phyloP scores from a whole-genome alignment of 345 rosid species.

The Corchorus olitorius region DNA sequence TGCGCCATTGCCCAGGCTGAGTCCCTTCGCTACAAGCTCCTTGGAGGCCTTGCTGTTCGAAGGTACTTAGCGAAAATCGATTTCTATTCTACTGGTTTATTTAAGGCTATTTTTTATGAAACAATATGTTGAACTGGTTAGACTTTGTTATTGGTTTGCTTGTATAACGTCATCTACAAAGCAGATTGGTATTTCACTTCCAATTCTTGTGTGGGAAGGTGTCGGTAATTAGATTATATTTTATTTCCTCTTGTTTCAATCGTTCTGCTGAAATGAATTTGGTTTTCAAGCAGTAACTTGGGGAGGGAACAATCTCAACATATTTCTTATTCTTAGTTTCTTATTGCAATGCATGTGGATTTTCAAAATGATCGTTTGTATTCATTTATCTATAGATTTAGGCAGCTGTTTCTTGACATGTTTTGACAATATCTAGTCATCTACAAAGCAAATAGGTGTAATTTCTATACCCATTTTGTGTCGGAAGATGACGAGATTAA shows the following conservation, averaged over 20 bases:
- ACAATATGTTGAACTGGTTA: not conserved
- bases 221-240: conserved; percentile 21
- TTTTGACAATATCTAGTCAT: conserved; percentile 22
- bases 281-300: conserved; percentile 24
- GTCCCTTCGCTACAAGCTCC: conserved; percentile 91
- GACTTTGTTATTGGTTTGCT: not conserved
- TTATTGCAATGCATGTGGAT: no score
- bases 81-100: no score
- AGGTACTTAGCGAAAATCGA: conserved; percentile 40
- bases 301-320: conserved; percentile 19
- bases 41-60: conserved; percentile 94
- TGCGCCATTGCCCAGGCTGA: no score
- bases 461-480: conserved; percentile 23
- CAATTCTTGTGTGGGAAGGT: conserved; percentile 54
- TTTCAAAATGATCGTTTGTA: not conserved
- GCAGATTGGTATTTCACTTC: conserved; percentile 37
- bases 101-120: not conserved
- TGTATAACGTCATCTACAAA: conserved; percentile 42
- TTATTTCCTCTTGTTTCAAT: conserved; percentile 11
- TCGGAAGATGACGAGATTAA: conserved; percentile 44
- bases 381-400: not conserved
- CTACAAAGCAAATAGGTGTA: conserved; percentile 36
- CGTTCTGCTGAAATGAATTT: conserved; percentile 27
- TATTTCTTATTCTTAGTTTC: not conserved
- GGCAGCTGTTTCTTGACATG: not conserved